Conservation (phyloP, 768 basidiomycete species). For the Lactifluus subvellereus region DNA sequence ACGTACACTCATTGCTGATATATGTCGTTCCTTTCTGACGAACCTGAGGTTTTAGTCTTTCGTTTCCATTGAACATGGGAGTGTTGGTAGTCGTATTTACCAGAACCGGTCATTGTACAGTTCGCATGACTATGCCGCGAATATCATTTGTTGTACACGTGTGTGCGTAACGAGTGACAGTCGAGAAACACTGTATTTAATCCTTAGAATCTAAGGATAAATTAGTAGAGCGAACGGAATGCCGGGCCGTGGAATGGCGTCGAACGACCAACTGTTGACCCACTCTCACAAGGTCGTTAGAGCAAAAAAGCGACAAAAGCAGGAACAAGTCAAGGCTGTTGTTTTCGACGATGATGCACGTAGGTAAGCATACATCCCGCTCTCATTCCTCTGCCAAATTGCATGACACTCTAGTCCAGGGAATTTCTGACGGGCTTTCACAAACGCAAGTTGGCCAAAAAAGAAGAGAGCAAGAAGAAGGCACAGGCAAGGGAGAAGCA, state of each 20-base stretch:
- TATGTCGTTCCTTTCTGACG: background rate
- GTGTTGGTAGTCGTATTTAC: background rate
- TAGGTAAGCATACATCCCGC: slow-evolving; percentile 30
- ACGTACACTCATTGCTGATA: too few relatives aligned
- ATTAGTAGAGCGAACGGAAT: background rate
- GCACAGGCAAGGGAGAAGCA: slow-evolving; percentile 74
- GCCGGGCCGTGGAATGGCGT: slow-evolving; percentile 24
- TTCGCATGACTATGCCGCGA: background rate
- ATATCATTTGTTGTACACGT: background rate
- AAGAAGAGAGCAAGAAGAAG: slow-evolving; percentile 67
- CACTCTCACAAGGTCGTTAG: slow-evolving; percentile 57
- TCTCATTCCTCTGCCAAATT: background rate
- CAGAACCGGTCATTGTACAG: background rate
- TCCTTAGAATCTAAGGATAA: too few relatives aligned
- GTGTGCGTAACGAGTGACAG: too few relatives aligned
- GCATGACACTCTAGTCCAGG: slow-evolving; percentile 35
- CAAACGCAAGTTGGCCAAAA: slow-evolving; percentile 83
- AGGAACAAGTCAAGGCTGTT: slow-evolving; percentile 69
- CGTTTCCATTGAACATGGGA: slow-evolving; percentile 42
- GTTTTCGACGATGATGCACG: slow-evolving; percentile 84
- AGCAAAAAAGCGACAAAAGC: slow-evolving; percentile 59
- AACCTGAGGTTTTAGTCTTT: slow-evolving; percentile 29
- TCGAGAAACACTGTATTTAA: too few relatives aligned
- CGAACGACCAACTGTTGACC: slow-evolving; percentile 54
- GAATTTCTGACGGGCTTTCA: slow-evolving; percentile 92